Conservation (phyloP, 345 rosid genomes). For the Eucalyptus pauciflora region DNA sequence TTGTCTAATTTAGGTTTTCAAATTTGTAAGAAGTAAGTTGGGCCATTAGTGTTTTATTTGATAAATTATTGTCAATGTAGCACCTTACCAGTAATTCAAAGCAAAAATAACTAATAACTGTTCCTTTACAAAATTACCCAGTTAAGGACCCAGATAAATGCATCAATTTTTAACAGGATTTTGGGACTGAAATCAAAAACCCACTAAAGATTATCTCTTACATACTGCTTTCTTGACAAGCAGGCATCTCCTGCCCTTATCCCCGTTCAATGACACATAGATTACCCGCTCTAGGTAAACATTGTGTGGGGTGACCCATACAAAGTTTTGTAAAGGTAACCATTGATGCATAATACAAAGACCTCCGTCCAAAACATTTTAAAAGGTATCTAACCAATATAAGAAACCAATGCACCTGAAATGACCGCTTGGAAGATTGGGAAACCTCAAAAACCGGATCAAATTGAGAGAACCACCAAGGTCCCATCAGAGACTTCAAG, state of each 20-base stretch:
- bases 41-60: neutral
- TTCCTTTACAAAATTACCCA: neutral
- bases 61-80: neutral
- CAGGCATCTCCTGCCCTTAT: neutral
- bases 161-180: neutral
- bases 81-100: neutral
- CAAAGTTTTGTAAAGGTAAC: neutral
- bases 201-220: neutral
- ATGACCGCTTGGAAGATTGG: conserved; percentile 74
- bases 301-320: neutral
- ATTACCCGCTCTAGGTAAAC: neutral
- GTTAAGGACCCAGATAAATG: neutral
- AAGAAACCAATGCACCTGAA: conserved; percentile 42
- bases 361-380: neutral
- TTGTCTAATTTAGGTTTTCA: neutral
- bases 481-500: conserved; percentile 85
- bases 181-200: neutral
- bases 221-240: neutral
- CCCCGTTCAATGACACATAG: neutral
- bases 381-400: neutral
- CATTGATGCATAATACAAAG: neutral
- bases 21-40: neutral
- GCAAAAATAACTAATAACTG: neutral
- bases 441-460: conserved; percentile 83
- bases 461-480: conserved; percentile 99